Conservation (phyloP, 139 green algal species). For the Mesotaenium endlicherianum region DNA sequence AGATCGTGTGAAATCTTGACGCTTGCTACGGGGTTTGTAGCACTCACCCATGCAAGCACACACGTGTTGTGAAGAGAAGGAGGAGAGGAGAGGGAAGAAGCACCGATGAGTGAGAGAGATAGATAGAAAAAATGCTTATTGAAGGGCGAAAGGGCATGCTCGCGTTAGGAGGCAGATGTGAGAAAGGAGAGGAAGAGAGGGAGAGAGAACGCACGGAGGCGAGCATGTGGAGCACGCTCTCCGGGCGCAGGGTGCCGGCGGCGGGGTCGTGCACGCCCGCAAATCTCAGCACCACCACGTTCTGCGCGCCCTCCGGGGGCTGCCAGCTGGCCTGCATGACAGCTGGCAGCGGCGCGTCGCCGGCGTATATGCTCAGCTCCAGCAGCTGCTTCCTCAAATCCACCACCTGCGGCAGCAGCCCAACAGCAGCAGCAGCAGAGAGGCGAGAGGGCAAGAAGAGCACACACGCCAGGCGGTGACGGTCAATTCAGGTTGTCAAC, state of each 20-base stretch:
- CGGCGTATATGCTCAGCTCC: conserved; percentile 37
- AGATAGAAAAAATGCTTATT: not conserved
- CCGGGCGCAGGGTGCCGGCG: conserved; percentile 35
- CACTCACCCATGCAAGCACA: no score
- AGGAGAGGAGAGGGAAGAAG: not conserved
- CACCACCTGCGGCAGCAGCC: not conserved
- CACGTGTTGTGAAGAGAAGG: not conserved
- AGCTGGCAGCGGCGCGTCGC: not conserved
- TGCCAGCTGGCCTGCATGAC: not conserved
- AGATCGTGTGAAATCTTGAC: no score
- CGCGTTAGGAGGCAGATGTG: not conserved
- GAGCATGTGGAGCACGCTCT: conserved; percentile 52
- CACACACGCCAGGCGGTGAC: not conserved
- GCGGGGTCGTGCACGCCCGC: not conserved
- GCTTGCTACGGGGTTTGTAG: no score
- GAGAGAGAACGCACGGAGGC: not conserved
- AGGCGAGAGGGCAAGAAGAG: not conserved
- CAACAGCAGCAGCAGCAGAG: not conserved
- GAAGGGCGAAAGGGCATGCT: not conserved
- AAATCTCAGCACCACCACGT: not conserved
- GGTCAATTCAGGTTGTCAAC: no score
- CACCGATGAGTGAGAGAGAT: not conserved
- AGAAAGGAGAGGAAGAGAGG: not conserved
- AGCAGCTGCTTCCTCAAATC: conserved; percentile 50
- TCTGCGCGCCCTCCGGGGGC: not conserved